phyloP scores from a whole-genome alignment of 768 basidiomycete genomes.

The Pleurotus djamor region DNA sequence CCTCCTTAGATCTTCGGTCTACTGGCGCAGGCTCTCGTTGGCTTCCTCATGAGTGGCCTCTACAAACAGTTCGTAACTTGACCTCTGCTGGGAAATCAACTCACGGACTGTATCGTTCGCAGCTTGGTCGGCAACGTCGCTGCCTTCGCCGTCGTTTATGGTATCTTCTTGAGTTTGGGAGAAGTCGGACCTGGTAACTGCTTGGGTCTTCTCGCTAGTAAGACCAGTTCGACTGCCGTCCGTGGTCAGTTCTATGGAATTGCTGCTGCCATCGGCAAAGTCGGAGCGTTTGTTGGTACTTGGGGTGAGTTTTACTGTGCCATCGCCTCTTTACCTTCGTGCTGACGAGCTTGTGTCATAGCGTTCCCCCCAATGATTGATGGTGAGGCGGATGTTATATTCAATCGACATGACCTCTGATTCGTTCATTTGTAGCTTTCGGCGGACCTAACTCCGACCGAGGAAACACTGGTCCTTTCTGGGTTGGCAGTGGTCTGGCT shows the following conservation, averaged over 20 bases:
- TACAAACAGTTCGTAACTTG: slow-evolving; percentile 47
- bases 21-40: slow-evolving; percentile 64
- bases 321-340: background rate
- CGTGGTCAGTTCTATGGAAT: slow-evolving; percentile 86
- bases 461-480: slow-evolving; percentile 86
- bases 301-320: slow-evolving; percentile 52
- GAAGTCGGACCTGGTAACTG: slow-evolving; percentile 90
- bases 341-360: slow-evolving; percentile 18
- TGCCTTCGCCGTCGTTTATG: slow-evolving; percentile 87
- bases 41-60: slow-evolving; percentile 89
- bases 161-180: slow-evolving; percentile 87
- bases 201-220: slow-evolving; percentile 81
- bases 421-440: slow-evolving; percentile 43
- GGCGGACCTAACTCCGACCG: slow-evolving; percentile 47
- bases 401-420: too few species aligned
- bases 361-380: slow-evolving; percentile 68
- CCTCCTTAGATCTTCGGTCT: slow-evolving; percentile 60
- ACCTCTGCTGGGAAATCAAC: background rate
- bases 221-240: slow-evolving; percentile 81
- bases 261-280: slow-evolving; percentile 84
- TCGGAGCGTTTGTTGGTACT: slow-evolving; percentile 82
- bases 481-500: slow-evolving; percentile 83
- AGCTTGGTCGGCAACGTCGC: slow-evolving; percentile 64
- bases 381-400: slow-evolving; percentile 36
- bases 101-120: background rate